These are phyloP conservation scores for Fusarium concolor DNA, from an alignment of 2,329 filamentous ascomycete genomes.

Conservation along the genomic window DNA sequence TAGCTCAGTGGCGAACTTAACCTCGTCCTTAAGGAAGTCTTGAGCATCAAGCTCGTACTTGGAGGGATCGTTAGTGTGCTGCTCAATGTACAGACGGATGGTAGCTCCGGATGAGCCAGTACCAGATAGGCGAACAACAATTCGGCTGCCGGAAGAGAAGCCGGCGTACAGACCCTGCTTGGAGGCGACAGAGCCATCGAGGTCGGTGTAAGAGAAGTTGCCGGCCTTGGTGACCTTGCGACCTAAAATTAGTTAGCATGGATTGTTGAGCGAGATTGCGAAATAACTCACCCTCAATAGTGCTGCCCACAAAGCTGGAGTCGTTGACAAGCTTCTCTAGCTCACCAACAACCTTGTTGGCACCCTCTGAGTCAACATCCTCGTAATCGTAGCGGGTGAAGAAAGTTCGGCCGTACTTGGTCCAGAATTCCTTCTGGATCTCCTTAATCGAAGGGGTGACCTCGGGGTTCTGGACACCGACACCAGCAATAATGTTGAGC, in stretches of 20 bases:
- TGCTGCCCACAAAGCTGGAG: conserved; percentile 81
- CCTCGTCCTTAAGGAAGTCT: conserved; percentile 91
- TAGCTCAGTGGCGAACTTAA: conserved; percentile 84
- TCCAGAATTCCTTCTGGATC: conserved; percentile 98
- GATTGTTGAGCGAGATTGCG: neutral
- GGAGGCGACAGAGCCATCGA: conserved; percentile 95
- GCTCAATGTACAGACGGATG: conserved; percentile 96
- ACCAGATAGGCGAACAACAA: conserved; percentile 93
- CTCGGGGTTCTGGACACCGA: conserved; percentile 82
- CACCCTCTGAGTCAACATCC: conserved; percentile 89
- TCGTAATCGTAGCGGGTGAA: conserved; percentile 99
- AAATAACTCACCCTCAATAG: conserved; percentile 71
- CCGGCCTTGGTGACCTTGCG: conserved; percentile 90
- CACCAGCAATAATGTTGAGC: conserved; percentile 97
- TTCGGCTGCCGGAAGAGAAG: conserved; percentile 94
- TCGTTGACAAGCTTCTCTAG: conserved; percentile 83
- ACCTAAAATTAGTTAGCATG: conserved; percentile 55
- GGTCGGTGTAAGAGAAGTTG: conserved; percentile 97
- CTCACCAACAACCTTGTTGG: conserved; percentile 87
- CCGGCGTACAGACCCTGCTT: conserved; percentile 96
- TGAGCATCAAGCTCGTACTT: conserved; percentile 87
- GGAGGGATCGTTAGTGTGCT: conserved; percentile 84
- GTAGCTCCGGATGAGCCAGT: conserved; percentile 96
- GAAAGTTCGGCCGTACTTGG: conserved; percentile 94
- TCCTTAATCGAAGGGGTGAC: conserved; percentile 92